These are phyloP conservation scores for Orbilia javanica DNA, from an alignment of 2,329 filamentous ascomycete genomes.

Conservation along the genomic window DNA sequence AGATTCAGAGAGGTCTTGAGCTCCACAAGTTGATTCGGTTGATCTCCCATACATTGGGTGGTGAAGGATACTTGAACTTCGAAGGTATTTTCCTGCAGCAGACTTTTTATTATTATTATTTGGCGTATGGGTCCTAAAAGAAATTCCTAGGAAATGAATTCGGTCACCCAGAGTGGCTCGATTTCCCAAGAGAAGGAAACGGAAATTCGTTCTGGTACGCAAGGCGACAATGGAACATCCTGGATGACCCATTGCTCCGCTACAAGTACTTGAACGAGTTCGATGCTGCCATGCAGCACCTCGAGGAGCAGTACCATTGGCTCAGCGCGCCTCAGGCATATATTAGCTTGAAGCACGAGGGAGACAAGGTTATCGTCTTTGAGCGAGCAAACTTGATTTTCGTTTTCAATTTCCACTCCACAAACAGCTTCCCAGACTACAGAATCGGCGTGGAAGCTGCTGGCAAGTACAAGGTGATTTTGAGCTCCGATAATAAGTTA, in stretches of 20 bases:
- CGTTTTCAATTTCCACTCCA: conserved; percentile 95
- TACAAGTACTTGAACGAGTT: conserved; percentile 95
- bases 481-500: conserved; percentile 81
- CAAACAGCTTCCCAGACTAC: conserved; percentile 88
- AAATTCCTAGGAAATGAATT: conserved; percentile 83
- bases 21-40: conserved; percentile 98
- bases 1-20: conserved; percentile 90
- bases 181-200: conserved; percentile 95
- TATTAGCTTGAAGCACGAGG: conserved; percentile 91
- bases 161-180: conserved; percentile 97
- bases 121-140: background rate
- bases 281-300: conserved; percentile 88
- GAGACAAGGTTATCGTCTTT: conserved; percentile 94
- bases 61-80: conserved; percentile 98
- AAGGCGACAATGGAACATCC: conserved; percentile 90
- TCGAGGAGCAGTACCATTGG: conserved; percentile 92
- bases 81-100: conserved; percentile 70
- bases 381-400: conserved; percentile 91
- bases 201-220: conserved; percentile 95
- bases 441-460: conserved; percentile 85
- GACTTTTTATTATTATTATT: background rate
- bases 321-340: conserved; percentile 86
- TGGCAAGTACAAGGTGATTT: conserved; percentile 87
- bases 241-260: conserved; percentile 84
- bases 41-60: conserved; percentile 88